Evolutionary conservation across 1,139 yeast species (phyloP).

Genomic region (Hyphopichia pseudoburtonii): DNA sequence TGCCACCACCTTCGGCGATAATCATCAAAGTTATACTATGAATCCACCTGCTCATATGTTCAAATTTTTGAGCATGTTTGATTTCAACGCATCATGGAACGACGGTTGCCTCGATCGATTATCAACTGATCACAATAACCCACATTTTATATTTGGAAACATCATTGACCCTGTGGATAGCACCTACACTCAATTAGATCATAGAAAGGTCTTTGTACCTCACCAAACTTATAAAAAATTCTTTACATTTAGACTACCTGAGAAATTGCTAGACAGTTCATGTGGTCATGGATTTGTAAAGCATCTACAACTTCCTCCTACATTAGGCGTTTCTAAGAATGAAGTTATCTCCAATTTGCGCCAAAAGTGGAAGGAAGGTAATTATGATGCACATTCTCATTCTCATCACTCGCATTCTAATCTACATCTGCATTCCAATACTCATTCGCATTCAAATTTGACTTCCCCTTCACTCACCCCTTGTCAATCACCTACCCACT

Average conservation of each 20-base stretch:
- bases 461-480: slow-evolving; percentile 4
- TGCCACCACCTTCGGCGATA: slow-evolving; percentile 23
- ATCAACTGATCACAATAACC: slow-evolving; percentile 27
- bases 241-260: slow-evolving; percentile 41
- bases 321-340: slow-evolving; percentile 30
- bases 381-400: background rate
- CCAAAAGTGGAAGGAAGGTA: slow-evolving; percentile 25
- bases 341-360: slow-evolving; percentile 28
- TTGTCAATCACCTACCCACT: slow-evolving; percentile 1
- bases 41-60: slow-evolving; percentile 16
- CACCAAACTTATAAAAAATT: slow-evolving; percentile 38
- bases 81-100: slow-evolving; percentile 44
- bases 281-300: slow-evolving; percentile 37
- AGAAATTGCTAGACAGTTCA: slow-evolving; percentile 34
- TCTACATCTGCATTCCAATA: background rate
- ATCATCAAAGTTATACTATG: slow-evolving; percentile 16
- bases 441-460: slow-evolving; percentile 7
- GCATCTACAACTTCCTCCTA: slow-evolving; percentile 39
- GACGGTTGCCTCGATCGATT: slow-evolving; percentile 35
- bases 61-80: slow-evolving; percentile 39
- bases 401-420: slow-evolving; percentile 10
- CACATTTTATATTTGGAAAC: slow-evolving; percentile 17
- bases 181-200: slow-evolving; percentile 26
- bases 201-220: slow-evolving; percentile 30
- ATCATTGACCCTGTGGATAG: slow-evolving; percentile 33